A percentile compares a stretch with the other conserved stretches of the same genome.
Evolutionary conservation across 2,329 filamentous ascomycete species (phyloP).

Genomic region (Exophiala viscosa): DNA sequence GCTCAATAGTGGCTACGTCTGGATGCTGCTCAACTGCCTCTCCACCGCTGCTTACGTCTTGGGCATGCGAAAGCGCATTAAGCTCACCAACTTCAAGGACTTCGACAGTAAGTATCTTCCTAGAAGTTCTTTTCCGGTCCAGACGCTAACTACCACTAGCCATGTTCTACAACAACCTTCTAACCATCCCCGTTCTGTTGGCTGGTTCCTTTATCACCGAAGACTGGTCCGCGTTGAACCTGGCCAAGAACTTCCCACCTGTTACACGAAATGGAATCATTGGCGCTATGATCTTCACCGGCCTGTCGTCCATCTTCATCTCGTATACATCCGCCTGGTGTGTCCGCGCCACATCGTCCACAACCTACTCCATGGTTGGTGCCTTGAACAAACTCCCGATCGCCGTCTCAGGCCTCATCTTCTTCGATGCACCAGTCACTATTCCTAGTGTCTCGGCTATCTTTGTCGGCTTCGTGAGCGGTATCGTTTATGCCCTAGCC

Average conservation of each 20-base stretch:
- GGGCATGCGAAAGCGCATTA: conserved; percentile 96
- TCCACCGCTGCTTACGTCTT: conserved; percentile 88
- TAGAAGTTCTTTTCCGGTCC: not conserved
- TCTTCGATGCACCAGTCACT: conserved; percentile 92
- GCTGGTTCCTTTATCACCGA: conserved; percentile 77
- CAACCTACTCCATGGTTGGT: conserved; percentile 98
- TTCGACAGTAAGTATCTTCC: conserved; percentile 78
- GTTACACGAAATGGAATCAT: conserved; percentile 75
- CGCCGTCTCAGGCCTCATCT: conserved; percentile 84
- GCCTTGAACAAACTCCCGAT: conserved; percentile 97
- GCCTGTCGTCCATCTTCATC: conserved; percentile 90
- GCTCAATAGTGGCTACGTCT: conserved; percentile 89
- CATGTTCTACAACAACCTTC: conserved; percentile 99
- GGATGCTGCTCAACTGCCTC: conserved; percentile 97
- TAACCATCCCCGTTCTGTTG: conserved; percentile 89
- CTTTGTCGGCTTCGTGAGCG: conserved; percentile 82
- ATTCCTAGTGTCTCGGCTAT: conserved; percentile 91
- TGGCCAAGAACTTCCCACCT: conserved; percentile 82
- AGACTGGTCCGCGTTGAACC: conserved; percentile 85
- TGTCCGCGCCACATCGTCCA: conserved; percentile 93
- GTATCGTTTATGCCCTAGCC: conserved; percentile 82
- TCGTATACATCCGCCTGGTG: conserved; percentile 99
- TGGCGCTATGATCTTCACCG: conserved; percentile 88
- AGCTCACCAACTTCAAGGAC: conserved; percentile 99
- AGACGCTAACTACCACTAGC: conserved; percentile 54